Evolutionary conservation across 345 rosid species (phyloP), one percentile per base, ranked within the genome.

Genomic region (Populus tremula): DNA sequence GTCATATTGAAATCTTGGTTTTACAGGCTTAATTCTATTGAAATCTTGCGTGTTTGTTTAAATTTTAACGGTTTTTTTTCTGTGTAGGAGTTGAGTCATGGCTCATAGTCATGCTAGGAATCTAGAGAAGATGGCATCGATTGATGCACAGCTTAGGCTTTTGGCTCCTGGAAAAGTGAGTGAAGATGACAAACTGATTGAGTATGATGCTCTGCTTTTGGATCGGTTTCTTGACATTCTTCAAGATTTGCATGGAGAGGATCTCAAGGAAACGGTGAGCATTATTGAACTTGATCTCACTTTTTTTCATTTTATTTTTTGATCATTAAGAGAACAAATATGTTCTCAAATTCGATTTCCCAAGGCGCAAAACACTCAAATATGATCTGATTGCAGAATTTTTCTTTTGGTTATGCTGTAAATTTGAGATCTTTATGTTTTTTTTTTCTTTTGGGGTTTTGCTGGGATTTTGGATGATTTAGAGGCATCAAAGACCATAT

Each of bases 211-310:
- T 82, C 75, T 96, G 78, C 91, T 96, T 82, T 84, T 93, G 82
- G 99, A 93, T 87, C 93, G 98, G 25, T 96, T 96, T 78, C 98
- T 96, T 47, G 99, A 93, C 83, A 96, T 96, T 75, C 92, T 96
- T 71, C 97, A 91, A 80, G 97, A 93, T 83, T 85, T 93, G 82
- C 98, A 96, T 66, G 99, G 99, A 13, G 98, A 93, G 62, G 97
- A 91, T 89, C 96, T 96, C 79, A 93, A 81, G 81, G 99, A 96
- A 83, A 93, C 96, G 85, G 99, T 96, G 54, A 31, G 27, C 8
- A 5, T 74, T 67, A 41, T 66, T 72, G 11, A 35, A 17, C 47
- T 61, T 38, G 17, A 9, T 65, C 11, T 31, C 0, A 10, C 38
- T 50, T 49, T 47, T 7, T 5, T 66, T 25, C 1, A 25, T 27